Evolutionary conservation across 1,284 basidiomycete genomes (phyloP).

Genomic region (Takashimella tepidaria): DNA sequence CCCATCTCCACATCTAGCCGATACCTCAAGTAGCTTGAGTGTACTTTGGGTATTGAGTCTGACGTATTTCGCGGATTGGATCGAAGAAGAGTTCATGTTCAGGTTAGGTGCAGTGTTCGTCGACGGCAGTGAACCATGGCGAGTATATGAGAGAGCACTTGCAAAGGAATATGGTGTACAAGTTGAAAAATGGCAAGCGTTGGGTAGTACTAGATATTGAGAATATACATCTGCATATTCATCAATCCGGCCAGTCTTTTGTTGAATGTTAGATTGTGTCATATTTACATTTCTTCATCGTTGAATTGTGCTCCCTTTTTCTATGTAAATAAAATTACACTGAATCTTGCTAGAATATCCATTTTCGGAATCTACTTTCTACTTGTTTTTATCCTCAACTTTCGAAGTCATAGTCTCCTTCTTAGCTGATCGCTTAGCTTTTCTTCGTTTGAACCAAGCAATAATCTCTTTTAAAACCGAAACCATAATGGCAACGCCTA

Average conservation of each 20-base stretch:
- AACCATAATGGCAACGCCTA: slow-evolving; percentile 73
- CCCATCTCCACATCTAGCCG: not conserved
- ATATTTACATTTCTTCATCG: too few relatives aligned
- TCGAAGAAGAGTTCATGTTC: slow-evolving; percentile 49
- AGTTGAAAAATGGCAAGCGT: not conserved
- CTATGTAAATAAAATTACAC: too few relatives aligned
- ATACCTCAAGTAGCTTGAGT: not conserved
- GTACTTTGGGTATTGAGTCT: slow-evolving; percentile 23
- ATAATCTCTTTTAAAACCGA: slow-evolving; percentile 64
- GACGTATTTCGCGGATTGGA: slow-evolving; percentile 37
- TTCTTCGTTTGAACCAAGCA: slow-evolving; percentile 54
- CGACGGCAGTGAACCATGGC: slow-evolving; percentile 54
- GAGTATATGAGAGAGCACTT: slow-evolving; percentile 47
- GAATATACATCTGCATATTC: too few relatives aligned
- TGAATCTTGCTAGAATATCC: too few relatives aligned
- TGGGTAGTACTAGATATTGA: slow-evolving; percentile 14
- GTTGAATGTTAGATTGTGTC: too few relatives aligned
- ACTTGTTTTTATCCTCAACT: too few relatives aligned
- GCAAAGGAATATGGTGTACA: not conserved
- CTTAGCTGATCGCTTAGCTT: too few relatives aligned
- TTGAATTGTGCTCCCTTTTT: too few relatives aligned
- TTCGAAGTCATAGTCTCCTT: too few relatives aligned
- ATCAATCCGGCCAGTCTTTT: too few relatives aligned
- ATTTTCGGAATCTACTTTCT: too few relatives aligned
- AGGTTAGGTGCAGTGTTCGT: slow-evolving; percentile 50